Percentiles rank a stretch among this genome's conserved stretches.
Evolutionary conservation across 2,329 filamentous ascomycete genomes (phyloP).

Genomic region (Aspergillus arachidicola): DNA sequence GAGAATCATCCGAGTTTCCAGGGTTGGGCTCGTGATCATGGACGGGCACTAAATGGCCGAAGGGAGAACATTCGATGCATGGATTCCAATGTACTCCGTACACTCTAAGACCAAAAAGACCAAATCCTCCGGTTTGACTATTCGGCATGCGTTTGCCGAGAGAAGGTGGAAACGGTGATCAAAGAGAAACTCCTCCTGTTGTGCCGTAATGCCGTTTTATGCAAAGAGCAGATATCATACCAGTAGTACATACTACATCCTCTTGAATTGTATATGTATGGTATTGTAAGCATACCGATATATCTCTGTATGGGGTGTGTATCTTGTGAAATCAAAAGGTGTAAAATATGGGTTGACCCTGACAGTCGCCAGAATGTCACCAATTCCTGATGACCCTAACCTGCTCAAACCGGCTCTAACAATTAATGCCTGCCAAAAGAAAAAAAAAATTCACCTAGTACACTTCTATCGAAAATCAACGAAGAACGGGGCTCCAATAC

Average conservation of each 20-base stretch:
- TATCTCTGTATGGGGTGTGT: too few relatives aligned
- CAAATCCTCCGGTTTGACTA: conserved; percentile 8
- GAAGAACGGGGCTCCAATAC: background rate
- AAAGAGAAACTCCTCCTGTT: background rate
- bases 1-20: conserved; percentile 15
- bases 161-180: background rate
- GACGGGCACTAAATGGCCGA: background rate
- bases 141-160: conserved; percentile 24
- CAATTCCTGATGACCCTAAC: background rate
- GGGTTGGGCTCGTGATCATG: conserved; percentile 5
- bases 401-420: background rate
- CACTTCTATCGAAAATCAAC: background rate
- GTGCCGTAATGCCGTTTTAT: conserved; percentile 17
- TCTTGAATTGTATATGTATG: background rate
- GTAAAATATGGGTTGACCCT: background rate
- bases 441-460: too few relatives aligned
- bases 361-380: background rate
- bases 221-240: conserved; percentile 7
- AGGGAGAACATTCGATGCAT: background rate
- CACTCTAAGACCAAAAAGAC: conserved; percentile 6
- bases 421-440: background rate
- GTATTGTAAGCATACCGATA: background rate
- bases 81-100: background rate
- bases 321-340: too few relatives aligned
- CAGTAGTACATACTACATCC: background rate